These are phyloP conservation scores for Colletotrichum horii DNA, from an alignment of 2,329 filamentous ascomycete species.

Conservation along the genomic window DNA sequence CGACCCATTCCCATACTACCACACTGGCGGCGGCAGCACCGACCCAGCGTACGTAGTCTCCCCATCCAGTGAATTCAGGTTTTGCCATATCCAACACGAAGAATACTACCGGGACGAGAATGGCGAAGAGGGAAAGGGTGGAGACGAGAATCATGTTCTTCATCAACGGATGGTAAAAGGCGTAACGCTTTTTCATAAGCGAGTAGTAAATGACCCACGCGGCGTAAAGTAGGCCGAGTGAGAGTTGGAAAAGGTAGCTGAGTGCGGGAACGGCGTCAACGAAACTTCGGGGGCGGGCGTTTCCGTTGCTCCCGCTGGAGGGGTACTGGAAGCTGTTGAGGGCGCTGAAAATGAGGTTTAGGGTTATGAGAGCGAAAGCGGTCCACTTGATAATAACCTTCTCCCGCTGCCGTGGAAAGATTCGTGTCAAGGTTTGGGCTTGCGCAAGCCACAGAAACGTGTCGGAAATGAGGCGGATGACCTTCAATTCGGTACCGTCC, in stretches of 20 bases:
- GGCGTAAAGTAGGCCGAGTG: constrained; percentile 85
- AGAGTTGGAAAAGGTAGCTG: constrained; percentile 88
- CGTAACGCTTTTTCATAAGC: constrained; percentile 88
- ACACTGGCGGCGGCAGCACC: constrained; percentile 92
- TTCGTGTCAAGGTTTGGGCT: constrained; percentile 91
- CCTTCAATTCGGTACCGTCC: constrained; percentile 82
- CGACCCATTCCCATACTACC: constrained; percentile 99
- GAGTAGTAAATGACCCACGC: constrained; percentile 95
- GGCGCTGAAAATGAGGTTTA: constrained; percentile 90
- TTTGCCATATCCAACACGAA: constrained; percentile 91
- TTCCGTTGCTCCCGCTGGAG: constrained; percentile 55
- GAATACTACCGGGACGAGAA: constrained; percentile 89
- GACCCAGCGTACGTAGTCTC: constrained; percentile 96
- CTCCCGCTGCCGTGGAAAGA: constrained; percentile 95
- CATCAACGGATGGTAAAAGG: constrained; percentile 91
- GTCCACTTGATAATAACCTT: constrained; percentile 99
- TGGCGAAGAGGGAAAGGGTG: constrained; percentile 77
- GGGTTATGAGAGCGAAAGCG: constrained; percentile 88
- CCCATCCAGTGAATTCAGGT: constrained; percentile 87
- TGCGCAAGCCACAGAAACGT: constrained; percentile 98
- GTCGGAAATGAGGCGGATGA: constrained; percentile 91
- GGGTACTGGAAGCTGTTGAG: constrained; percentile 81
- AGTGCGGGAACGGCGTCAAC: constrained; percentile 89
- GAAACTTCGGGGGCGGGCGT: constrained; percentile 74
- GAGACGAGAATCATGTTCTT: constrained; percentile 86